A percentile compares a stretch with the other conserved stretches of the same genome.
phyloP scores from a whole-genome alignment of 2,329 filamentous ascomycete genomes.

The Coccinonectria pachysandricola region DNA sequence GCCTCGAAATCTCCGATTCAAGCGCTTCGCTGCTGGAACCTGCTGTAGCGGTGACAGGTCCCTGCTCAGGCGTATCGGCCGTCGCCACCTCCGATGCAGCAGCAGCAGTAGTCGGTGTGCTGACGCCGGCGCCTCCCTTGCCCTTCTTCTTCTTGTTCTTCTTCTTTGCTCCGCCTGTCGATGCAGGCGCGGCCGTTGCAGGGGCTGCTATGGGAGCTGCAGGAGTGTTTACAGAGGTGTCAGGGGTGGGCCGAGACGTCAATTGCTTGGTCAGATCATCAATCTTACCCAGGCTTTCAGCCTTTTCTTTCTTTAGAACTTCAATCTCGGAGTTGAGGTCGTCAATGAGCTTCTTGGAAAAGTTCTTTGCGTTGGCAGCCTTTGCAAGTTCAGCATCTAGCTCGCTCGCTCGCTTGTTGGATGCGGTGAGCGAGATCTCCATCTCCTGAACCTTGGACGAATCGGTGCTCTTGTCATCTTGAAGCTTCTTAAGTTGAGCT shows the following conservation, averaged over 20 bases:
- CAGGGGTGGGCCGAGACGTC: constrained; percentile 15
- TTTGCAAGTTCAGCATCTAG: constrained; percentile 33
- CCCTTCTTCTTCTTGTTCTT: constrained; percentile 92
- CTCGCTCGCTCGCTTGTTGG: constrained; percentile 25
- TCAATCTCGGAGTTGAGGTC: constrained; percentile 28
- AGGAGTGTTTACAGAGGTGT: constrained; percentile 11
- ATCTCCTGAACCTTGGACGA: constrained; percentile 26
- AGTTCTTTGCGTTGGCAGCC: constrained; percentile 27
- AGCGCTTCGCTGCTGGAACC: constrained; percentile 27
- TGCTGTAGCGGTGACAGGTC: constrained; percentile 20
- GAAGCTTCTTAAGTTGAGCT: constrained; percentile 33
- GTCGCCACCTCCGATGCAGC: constrained; percentile 23
- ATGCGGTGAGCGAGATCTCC: constrained; percentile 24
- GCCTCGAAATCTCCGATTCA: constrained; percentile 37
- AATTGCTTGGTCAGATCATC: constrained; percentile 35
- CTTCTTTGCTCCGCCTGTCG: constrained; percentile 28
- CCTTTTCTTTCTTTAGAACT: constrained; percentile 23
- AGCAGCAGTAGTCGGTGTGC: constrained; percentile 20
- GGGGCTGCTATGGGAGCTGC: constrained; percentile 14
- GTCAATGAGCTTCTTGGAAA: constrained; percentile 32
- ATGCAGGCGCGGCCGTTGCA: constrained; percentile 15
- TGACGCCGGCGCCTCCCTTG: constrained; percentile 50
- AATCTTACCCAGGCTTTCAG: constrained; percentile 23
- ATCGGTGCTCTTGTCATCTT: constrained; percentile 25
- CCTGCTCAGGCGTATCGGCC: constrained; percentile 26